Evolutionary conservation across 2,329 filamentous ascomycete species (phyloP).

Genomic region (Talaromyces sp.): DNA sequence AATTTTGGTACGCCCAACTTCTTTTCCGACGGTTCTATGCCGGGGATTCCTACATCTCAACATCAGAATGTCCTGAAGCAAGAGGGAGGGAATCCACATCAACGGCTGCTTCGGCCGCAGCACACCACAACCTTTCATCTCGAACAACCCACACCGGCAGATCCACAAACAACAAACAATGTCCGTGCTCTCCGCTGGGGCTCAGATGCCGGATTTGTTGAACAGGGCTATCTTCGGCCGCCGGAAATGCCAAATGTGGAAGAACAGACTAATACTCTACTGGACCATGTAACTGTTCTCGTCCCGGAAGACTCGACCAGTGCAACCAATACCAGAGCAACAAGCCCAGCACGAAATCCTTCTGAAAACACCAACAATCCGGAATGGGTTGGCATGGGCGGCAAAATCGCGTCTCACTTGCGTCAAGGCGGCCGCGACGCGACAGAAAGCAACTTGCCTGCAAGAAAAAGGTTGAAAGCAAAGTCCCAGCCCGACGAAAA

Average conservation of each 20-base stretch:
- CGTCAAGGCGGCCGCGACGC: constrained; percentile 12
- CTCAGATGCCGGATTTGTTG: constrained; percentile 60
- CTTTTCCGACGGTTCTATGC: constrained; percentile 18
- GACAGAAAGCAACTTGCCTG: constrained; percentile 15
- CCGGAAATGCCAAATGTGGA: constrained; percentile 54
- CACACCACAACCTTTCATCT: constrained; percentile 34
- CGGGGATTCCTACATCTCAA: constrained; percentile 17
- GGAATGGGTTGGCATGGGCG: constrained; percentile 14
- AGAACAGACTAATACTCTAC: constrained; percentile 49
- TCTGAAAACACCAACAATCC: constrained; percentile 9
- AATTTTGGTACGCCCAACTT: background rate
- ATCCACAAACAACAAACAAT: constrained; percentile 36
- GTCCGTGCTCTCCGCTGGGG: constrained; percentile 54
- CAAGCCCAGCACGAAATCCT: constrained; percentile 45
- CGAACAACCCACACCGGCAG: constrained; percentile 25
- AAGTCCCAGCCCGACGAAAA: constrained; percentile 37
- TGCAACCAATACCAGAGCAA: constrained; percentile 53
- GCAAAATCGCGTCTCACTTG: constrained; percentile 7
- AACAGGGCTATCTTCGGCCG: constrained; percentile 55
- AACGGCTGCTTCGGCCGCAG: constrained; percentile 23
- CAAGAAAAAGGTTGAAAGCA: constrained; percentile 27
- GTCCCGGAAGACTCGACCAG: constrained; percentile 47
- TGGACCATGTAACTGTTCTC: constrained; percentile 54
- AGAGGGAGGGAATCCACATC: constrained; percentile 14
- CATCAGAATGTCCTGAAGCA: constrained; percentile 16